Base-by-base conservation (phyloP, 495 filamentous ascomycete species). In the Tricharina praecox region DNA sequence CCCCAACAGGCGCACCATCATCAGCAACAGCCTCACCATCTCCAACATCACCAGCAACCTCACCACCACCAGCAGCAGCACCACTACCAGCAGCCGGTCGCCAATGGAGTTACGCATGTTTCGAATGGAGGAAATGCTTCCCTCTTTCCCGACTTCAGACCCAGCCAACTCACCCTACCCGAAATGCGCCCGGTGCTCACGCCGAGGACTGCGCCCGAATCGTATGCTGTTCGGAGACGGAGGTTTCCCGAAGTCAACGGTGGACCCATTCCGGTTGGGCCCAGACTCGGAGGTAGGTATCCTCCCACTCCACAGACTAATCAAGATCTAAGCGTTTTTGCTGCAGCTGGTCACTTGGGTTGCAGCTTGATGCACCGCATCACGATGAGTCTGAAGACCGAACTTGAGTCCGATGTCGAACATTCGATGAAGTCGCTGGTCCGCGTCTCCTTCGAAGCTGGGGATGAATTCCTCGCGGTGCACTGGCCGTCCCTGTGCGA, bases 401-500 rank as follows among this genome's bases (percentile, higher is more conserved):
- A 78, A 0, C 76, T 93, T 21, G 69, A 73, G 11, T 74, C 76
- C 19, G 90, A 99, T 58, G 79, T 93, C 50, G 78, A 83, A 21
- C 96, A 86, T 62, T 85, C 84, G 0, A 65, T 96, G 15, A 84
- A 85, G 48, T 88, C 95, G 59, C 67, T 99, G 10, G 87, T 96
- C 48, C 90, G 93, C 61, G 93, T 94, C 15, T 94, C 87, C 0
- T 85, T 82, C 47, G 87, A 95, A 61, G 73, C 84, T 24, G 88
- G 87, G 23, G 92, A 96, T 59, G 93, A 94, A 58, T 94, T 92
- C 63, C 81, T 82, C 51, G 94, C 94, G 49, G 87, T 93, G 48
- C 76, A 78, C 2, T 95, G 93, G 56, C 78, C 81, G n/a, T 76
- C 85, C 25, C 69, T 99, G 28, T 84, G 84, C 1, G 90, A 96